These are phyloP conservation scores for Asterophora parasitica DNA, from an alignment of 768 basidiomycete species.

Conservation along the genomic window DNA sequence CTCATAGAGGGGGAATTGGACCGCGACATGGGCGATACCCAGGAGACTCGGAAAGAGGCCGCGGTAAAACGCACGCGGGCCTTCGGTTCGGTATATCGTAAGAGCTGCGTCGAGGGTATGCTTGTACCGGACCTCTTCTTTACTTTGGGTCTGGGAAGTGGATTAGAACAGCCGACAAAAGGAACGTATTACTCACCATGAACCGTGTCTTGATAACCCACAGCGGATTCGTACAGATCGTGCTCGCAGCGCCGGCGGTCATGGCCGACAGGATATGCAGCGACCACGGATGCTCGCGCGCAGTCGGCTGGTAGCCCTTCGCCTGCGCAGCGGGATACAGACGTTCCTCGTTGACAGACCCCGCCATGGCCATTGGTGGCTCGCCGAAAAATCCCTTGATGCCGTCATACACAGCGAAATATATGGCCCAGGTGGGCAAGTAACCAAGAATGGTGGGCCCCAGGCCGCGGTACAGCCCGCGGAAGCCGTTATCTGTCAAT, in stretches of 20 bases:
- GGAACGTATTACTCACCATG: constrained; percentile 58
- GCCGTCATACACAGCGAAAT: constrained; percentile 96
- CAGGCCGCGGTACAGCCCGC: constrained; percentile 93
- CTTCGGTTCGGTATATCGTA: constrained; percentile 89
- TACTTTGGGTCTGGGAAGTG: constrained; percentile 71
- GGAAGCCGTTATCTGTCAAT: constrained; percentile 65
- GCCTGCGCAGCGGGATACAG: constrained; percentile 80
- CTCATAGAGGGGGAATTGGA: constrained; percentile 97
- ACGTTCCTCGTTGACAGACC: constrained; percentile 31
- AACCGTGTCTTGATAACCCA: constrained; percentile 99
- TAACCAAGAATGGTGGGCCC: constrained; percentile 96
- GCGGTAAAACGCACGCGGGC: constrained; percentile 85
- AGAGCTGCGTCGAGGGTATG: constrained; percentile 87
- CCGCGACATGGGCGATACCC: constrained; percentile 91
- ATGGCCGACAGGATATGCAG: constrained; percentile 93
- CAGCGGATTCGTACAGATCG: constrained; percentile 89
- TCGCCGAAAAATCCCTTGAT: constrained; percentile 84
- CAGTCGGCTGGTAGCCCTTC: constrained; percentile 79
- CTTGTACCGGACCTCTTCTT: constrained; percentile 72
- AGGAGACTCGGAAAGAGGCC: constrained; percentile 90
- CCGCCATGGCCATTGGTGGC: constrained; percentile 46
- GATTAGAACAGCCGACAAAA: not conserved
- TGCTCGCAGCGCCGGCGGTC: constrained; percentile 91
- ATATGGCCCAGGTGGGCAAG: constrained; percentile 98
- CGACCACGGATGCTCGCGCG: constrained; percentile 80